Conservation (phyloP, 129 eudicot genomes). For the Calendula officinalis region DNA sequence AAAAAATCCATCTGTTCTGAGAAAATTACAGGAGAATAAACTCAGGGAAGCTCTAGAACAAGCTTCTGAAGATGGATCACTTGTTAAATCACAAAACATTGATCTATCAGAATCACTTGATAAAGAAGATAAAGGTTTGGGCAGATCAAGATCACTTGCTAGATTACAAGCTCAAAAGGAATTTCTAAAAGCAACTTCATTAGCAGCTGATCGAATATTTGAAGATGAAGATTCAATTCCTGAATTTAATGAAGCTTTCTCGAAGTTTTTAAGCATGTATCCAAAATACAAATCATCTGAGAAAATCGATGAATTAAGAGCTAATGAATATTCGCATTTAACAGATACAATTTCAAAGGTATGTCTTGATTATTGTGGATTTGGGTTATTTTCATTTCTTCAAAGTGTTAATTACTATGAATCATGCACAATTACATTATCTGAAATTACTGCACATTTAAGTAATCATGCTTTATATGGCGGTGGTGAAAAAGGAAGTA, state of each 20-base stretch:
- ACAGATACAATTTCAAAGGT: slow-evolving; percentile 35
- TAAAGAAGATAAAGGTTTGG: slow-evolving; percentile 33
- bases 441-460: slow-evolving; percentile 44
- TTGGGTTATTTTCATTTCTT: slow-evolving; percentile 41
- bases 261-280: slow-evolving; percentile 41
- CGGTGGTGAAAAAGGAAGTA: slow-evolving; percentile 39
- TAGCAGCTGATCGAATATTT: slow-evolving; percentile 39
- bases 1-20: slow-evolving; percentile 28
- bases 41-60: slow-evolving; percentile 45
- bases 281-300: slow-evolving; percentile 37
- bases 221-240: slow-evolving; percentile 33
- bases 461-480: slow-evolving; percentile 41
- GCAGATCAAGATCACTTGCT: slow-evolving; percentile 48
- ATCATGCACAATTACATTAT: slow-evolving; percentile 31
- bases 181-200: slow-evolving; percentile 40
- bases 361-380: slow-evolving; percentile 48
- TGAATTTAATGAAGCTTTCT: slow-evolving; percentile 37
- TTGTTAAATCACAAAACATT: slow-evolving; percentile 35
- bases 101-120: slow-evolving; percentile 34
- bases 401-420: slow-evolving; percentile 39
- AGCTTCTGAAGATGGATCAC: slow-evolving; percentile 47
- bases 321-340: slow-evolving; percentile 34
- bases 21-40: slow-evolving; percentile 39
- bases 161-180: slow-evolving; percentile 44
- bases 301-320: slow-evolving; percentile 34